Evolutionary conservation across 176 grass and related monocot genomes (phyloP).

Genomic region (Avena eriantha): DNA sequence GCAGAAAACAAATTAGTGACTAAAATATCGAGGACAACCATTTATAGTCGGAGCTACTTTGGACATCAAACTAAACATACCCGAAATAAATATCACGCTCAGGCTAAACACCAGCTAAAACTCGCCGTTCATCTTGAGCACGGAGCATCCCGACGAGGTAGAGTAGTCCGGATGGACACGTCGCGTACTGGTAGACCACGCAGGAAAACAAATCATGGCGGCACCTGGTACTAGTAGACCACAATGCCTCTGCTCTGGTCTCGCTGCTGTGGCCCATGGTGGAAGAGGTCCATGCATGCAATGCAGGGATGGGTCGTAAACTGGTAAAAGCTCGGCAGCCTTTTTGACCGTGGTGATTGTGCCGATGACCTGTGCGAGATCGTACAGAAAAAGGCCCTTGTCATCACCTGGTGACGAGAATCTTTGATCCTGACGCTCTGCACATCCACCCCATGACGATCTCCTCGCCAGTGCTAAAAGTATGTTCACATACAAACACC

Average conservation of each 20-base stretch:
- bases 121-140: no score
- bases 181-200: no score
- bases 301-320: not conserved
- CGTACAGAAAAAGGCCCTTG: slow-evolving; percentile 24
- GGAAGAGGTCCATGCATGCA: slow-evolving; percentile 25
- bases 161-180: no score
- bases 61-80: no score
- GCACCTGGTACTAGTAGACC: not conserved
- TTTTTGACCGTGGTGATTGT: slow-evolving; percentile 47
- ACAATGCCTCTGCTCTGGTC: not conserved
- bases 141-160: no score
- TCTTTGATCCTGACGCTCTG: slow-evolving; percentile 32
- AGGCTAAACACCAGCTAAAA: no score
- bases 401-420: slow-evolving; percentile 49
- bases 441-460: not conserved
- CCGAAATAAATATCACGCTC: no score
- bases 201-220: not conserved
- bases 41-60: no score
- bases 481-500: not conserved
- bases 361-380: slow-evolving; percentile 26
- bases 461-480: not conserved
- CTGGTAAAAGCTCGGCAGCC: slow-evolving; percentile 34
- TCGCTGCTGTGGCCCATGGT: slow-evolving; percentile 21
- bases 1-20: no score
- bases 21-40: no score